These are phyloP conservation scores for Fraxinus floribunda DNA, from an alignment of 305 asterid genomes.

Conservation along the genomic window DNA sequence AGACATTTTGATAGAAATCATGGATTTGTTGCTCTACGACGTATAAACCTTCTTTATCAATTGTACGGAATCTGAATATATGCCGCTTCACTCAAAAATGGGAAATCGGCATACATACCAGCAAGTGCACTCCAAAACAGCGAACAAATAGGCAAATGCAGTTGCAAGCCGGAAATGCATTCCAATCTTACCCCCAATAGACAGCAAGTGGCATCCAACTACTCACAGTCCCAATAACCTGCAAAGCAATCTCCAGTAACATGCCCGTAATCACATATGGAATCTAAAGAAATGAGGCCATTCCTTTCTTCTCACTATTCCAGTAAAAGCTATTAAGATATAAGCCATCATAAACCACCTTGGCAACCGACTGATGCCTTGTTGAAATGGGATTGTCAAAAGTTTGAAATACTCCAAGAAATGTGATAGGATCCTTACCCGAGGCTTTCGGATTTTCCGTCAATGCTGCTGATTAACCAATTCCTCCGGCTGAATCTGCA, in stretches of 20 bases:
- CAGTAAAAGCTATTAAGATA: slow-evolving; percentile 63
- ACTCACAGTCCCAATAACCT: slow-evolving; percentile 67
- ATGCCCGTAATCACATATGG: slow-evolving; percentile 79
- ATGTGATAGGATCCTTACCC: slow-evolving; percentile 40
- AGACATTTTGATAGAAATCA: neutral
- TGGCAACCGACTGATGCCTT: slow-evolving; percentile 56
- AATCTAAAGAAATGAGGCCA: slow-evolving; percentile 89
- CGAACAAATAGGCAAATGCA: slow-evolving; percentile 69
- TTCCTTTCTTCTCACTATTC: slow-evolving; percentile 70
- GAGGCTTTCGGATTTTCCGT: too few species aligned
- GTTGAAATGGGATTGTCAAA: slow-evolving; percentile 59
- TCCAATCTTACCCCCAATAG: slow-evolving; percentile 83
- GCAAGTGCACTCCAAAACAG: slow-evolving; percentile 76
- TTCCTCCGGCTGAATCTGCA: too few species aligned
- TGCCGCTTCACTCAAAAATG: slow-evolving; percentile 79
- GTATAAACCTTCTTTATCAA: slow-evolving; percentile 13
- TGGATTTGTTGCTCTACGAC: neutral
- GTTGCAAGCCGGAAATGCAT: slow-evolving; percentile 74
- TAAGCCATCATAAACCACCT: slow-evolving; percentile 79
- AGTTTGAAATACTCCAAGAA: slow-evolving; percentile 63
- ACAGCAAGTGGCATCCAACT: slow-evolving; percentile 65
- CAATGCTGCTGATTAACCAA: too few species aligned
- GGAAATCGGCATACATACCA: slow-evolving; percentile 80
- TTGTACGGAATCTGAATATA: slow-evolving; percentile 77
- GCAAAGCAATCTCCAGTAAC: slow-evolving; percentile 78